These are phyloP conservation scores for Fomitiporia mediterranea DNA, from an alignment of 1,284 basidiomycete species.

Conservation along the genomic window DNA sequence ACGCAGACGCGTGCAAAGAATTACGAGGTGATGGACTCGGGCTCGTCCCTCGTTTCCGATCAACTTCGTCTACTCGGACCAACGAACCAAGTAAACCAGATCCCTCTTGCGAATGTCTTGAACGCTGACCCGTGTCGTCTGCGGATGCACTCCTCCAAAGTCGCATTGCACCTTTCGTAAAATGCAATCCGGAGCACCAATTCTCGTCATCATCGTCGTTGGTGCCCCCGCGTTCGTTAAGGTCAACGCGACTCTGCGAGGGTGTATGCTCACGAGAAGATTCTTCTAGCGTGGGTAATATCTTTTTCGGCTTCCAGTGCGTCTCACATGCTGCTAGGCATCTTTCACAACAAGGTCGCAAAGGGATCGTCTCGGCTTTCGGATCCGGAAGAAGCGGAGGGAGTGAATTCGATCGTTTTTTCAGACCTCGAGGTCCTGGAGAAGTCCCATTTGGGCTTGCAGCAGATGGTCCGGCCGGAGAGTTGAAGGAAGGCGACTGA, in stretches of 20 bases:
- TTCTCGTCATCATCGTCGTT: conserved; percentile 4
- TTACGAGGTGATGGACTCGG: not conserved
- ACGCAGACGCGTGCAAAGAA: not conserved
- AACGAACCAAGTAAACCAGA: conserved; percentile 8
- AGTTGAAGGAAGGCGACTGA: not conserved
- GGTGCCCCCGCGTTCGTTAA: too few relatives aligned
- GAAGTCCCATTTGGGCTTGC: not conserved
- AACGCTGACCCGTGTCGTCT: conserved; percentile 1
- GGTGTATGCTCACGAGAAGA: conserved; percentile 10
- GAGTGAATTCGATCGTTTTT: conserved; percentile 6
- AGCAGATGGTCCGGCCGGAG: not conserved
- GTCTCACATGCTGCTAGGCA: conserved; percentile 13
- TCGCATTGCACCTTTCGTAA: conserved; percentile 18
- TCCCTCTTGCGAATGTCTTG: not conserved
- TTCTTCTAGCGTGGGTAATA: conserved; percentile 12
- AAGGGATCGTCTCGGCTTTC: conserved; percentile 15
- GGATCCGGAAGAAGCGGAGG: conserved; percentile 1
- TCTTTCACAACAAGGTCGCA: conserved; percentile 15
- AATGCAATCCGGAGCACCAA: conserved; percentile 18
- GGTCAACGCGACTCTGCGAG: conserved; percentile 1
- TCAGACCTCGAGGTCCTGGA: not conserved
- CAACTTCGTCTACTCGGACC: conserved; percentile 19
- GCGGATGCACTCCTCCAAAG: conserved; percentile 15
- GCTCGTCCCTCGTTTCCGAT: conserved; percentile 5
- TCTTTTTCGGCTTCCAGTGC: not conserved